These are phyloP conservation scores for Eimeria praecox DNA, from an alignment of 169 alveolate species.

Conservation along the genomic window DNA sequence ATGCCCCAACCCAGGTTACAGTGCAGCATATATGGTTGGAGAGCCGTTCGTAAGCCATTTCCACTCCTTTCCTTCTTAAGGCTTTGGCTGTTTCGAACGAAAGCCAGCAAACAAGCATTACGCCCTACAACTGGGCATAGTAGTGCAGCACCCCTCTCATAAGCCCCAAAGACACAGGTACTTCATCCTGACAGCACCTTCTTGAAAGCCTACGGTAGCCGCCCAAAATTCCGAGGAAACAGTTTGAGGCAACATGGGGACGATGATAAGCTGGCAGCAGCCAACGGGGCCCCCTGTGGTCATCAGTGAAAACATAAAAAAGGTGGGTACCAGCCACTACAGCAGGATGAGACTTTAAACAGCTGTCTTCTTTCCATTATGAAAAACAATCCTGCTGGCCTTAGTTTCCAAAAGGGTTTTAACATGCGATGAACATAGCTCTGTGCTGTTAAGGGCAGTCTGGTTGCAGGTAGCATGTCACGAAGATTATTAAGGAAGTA, in stretches of 20 bases:
- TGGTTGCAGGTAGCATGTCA: background rate
- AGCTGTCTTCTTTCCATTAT: background rate
- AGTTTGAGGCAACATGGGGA: slow-evolving; percentile 25
- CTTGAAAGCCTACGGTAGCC: slow-evolving; percentile 49
- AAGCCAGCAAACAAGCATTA: background rate
- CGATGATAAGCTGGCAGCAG: slow-evolving; percentile 34
- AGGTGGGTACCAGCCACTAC: background rate
- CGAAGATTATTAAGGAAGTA: background rate
- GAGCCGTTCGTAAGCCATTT: background rate
- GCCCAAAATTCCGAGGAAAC: slow-evolving; percentile 66
- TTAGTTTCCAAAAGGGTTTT: background rate
- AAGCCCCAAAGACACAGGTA: background rate
- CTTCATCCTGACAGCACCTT: background rate
- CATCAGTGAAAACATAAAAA: background rate
- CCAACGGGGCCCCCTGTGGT: slow-evolving; percentile 37
- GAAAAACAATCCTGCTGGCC: background rate
- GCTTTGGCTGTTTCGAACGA: background rate
- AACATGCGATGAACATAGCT: background rate
- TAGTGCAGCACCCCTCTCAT: background rate
- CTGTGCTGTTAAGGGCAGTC: background rate
- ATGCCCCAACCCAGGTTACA: background rate
- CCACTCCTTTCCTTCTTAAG: background rate
- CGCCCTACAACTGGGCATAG: background rate
- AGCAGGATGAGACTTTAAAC: background rate
- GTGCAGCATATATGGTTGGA: background rate